These are phyloP conservation scores for Ogataea nonfermentans DNA, from an alignment of 805 yeast species.

Conservation along the genomic window DNA sequence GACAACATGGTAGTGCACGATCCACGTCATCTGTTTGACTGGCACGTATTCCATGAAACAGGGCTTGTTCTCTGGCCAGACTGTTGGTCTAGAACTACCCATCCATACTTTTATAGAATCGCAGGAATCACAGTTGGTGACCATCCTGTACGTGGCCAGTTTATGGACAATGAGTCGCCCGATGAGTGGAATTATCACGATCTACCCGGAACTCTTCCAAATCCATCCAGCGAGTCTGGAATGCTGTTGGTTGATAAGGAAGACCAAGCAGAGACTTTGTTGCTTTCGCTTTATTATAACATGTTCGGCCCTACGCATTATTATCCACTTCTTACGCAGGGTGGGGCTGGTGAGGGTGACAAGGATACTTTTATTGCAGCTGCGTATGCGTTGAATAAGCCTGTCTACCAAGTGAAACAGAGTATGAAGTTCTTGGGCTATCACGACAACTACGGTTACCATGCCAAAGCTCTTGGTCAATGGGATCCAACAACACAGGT, in stretches of 20 bases:
- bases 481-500: constrained; percentile 41
- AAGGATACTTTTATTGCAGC: constrained; percentile 75
- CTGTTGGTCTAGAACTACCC: constrained; percentile 67
- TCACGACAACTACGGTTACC: constrained; percentile 33
- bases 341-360: constrained; percentile 76
- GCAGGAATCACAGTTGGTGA: constrained; percentile 42
- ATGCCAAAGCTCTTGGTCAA: constrained; percentile 45
- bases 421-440: constrained; percentile 53
- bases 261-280: constrained; percentile 51
- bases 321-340: constrained; percentile 67
- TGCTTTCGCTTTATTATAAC: constrained; percentile 62
- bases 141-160: constrained; percentile 36
- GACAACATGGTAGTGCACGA: constrained; percentile 46
- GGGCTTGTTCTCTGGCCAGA: constrained; percentile 66
- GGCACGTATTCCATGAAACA: constrained; percentile 40
- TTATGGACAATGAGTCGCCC: constrained; percentile 17
- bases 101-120: constrained; percentile 57
- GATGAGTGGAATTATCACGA: constrained; percentile 52
- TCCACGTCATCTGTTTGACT: constrained; percentile 46
- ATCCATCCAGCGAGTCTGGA: constrained; percentile 69
- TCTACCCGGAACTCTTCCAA: constrained; percentile 61
- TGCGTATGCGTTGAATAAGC: constrained; percentile 41
- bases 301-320: constrained; percentile 61
- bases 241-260: constrained; percentile 60
- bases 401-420: constrained; percentile 48